Evolutionary conservation across 2,329 filamentous ascomycete species (phyloP).

Genomic region (Phyllosticta citriasiana): DNA sequence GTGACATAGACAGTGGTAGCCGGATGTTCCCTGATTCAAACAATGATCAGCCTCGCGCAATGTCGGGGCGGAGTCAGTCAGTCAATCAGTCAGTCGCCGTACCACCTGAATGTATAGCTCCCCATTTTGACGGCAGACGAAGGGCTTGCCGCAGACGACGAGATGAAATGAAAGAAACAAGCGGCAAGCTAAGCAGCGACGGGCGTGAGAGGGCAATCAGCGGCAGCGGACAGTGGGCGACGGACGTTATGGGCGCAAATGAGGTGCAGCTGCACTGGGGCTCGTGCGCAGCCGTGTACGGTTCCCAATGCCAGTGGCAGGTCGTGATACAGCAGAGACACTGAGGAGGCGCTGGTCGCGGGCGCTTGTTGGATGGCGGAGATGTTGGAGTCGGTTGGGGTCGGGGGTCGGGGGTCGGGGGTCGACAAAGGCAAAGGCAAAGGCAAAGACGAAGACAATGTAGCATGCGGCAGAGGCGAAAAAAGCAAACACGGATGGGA

Average conservation of each 20-base stretch:
- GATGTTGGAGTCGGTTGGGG: neutral
- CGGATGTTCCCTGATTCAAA: constrained; percentile 58
- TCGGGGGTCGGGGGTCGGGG: neutral
- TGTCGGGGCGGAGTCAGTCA: constrained; percentile 3
- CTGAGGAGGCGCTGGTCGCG: neutral
- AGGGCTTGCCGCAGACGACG: neutral
- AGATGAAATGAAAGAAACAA: neutral
- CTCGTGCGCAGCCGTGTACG: neutral
- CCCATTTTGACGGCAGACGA: constrained; percentile 40
- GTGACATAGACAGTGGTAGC: constrained; percentile 88
- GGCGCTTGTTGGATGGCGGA: neutral
- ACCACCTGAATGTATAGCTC: constrained; percentile 63
- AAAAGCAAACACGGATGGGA: neutral
- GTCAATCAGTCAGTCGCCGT: constrained; percentile 22
- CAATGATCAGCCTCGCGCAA: neutral
- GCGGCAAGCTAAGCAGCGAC: neutral
- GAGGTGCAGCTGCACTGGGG: neutral
- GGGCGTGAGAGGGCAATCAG: neutral
- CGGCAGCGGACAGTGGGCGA: neutral
- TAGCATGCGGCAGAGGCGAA: no score
- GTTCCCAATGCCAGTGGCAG: neutral
- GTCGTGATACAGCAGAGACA: neutral
- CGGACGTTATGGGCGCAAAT: neutral
- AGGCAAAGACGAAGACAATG: neutral
- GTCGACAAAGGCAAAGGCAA: neutral